Evolutionary conservation across 2,329 filamentous ascomycete genomes (phyloP), one percentile per base, ranked within the genome.

Genomic region (Daldinia eschscholtzii): DNA sequence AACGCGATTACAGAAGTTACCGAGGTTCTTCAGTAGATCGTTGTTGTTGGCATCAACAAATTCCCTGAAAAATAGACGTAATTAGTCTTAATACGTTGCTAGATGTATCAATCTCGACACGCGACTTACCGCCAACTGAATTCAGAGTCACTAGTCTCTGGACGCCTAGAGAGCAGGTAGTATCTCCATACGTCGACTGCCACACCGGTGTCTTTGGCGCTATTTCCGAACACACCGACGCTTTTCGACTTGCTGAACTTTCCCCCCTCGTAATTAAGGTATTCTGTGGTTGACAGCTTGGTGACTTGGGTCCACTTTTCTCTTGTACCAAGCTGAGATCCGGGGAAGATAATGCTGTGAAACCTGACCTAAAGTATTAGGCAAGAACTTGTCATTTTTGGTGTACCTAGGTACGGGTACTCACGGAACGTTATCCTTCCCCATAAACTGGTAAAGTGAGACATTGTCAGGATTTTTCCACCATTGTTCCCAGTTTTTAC

Each of bases 231-330:
- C 0, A 98, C 94, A 75, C 94, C 94, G 41, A 98, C 88, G 35
- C 92, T 92, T 75, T 93, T 88, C 57, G 93, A 96, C 82, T 98
- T 98, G 78, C 91, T 94, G 83, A 98, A 98, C 79, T 98, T 98
- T 72, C 93, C 93, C 67, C 89, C 89, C 79, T 96, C 93, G 76
- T 96, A 96, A 82, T 95, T 94, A 72, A 96, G 85, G 76, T 96
- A 94, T 78, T 98, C 94, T 0, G 94, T 96, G 0, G 94, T 94
- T 7, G 92, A 96, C 57, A 98, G 87, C 76, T 94, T 92, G 81
- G 97, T 90, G 37, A 97, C 87, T 88, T 91, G 93, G 56, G 93
- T 97, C 94, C 94, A 98, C 70, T 91, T 90, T 74, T 97, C 91
- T 50, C 87, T 85, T 0, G 94, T 95, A 64, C 94, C 94, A 10